Conservation (phyloP, 2,329 filamentous ascomycete species). For the Aureobasidium sp. region DNA sequence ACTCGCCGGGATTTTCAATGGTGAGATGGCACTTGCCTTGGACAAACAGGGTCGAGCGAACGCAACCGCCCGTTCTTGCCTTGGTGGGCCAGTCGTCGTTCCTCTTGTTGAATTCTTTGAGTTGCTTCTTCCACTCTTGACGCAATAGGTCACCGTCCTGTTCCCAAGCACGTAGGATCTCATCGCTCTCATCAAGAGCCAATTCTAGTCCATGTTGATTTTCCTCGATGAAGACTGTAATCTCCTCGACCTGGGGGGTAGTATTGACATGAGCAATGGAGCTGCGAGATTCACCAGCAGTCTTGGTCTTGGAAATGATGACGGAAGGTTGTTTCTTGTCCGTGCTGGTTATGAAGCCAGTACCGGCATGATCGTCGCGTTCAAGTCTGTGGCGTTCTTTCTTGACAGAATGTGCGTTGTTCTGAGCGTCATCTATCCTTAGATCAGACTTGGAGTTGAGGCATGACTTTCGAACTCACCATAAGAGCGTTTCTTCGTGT, state of each 20-base stretch:
- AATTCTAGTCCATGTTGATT: background rate
- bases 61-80: background rate
- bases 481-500: background rate
- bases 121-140: background rate
- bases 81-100: background rate
- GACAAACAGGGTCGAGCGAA: background rate
- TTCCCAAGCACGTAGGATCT: background rate
- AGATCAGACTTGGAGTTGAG: background rate
- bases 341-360: too few relatives aligned
- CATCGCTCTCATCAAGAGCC: background rate
- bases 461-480: background rate
- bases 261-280: too few relatives aligned
- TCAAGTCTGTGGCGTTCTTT: too few relatives aligned
- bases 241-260: background rate
- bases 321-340: too few relatives aligned
- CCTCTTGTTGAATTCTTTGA: constrained; percentile 8
- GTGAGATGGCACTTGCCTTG: constrained; percentile 3
- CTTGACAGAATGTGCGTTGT: too few relatives aligned
- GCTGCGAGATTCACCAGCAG: too few relatives aligned
- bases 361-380: too few relatives aligned
- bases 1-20: background rate
- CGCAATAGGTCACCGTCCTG: background rate
- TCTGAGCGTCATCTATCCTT: too few relatives aligned
- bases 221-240: background rate
- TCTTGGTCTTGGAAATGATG: too few relatives aligned